A percentile compares a stretch with the other conserved stretches of the same genome.
These are phyloP conservation scores for Colletotrichum zoysiae DNA, from an alignment of 2,329 filamentous ascomycete genomes.

Conservation along the genomic window DNA sequence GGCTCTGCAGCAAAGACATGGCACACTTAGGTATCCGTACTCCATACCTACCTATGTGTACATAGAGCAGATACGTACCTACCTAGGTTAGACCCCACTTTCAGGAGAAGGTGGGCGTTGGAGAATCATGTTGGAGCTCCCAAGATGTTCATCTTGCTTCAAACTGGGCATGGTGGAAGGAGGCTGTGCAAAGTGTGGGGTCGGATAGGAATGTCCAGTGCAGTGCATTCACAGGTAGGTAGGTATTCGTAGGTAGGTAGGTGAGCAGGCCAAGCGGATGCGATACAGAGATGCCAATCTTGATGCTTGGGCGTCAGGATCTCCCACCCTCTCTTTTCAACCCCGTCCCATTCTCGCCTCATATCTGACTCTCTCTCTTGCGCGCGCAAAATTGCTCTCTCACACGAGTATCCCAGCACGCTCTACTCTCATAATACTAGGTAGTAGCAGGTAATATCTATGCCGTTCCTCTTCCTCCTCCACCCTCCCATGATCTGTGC, in stretches of 20 bases:
- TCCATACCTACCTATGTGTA: too few relatives aligned
- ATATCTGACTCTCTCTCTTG: not conserved
- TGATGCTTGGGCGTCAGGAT: conserved; percentile 14
- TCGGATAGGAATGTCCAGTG: conserved; percentile 36
- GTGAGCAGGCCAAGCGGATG: conserved; percentile 22
- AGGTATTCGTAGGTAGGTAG: not conserved
- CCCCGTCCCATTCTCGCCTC: not conserved
- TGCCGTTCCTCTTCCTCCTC: not conserved
- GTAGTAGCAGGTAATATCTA: too few relatives aligned
- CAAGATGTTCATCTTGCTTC: conserved; percentile 42
- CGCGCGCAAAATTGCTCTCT: not conserved
- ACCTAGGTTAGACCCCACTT: conserved; percentile 20
- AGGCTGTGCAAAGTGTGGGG: conserved; percentile 43
- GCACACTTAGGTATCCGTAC: too few relatives aligned
- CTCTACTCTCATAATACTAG: not conserved
- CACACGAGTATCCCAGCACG: conserved; percentile 4
- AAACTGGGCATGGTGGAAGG: conserved; percentile 40
- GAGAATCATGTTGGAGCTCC: conserved; percentile 39
- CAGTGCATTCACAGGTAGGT: conserved; percentile 25
- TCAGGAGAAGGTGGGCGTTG: conserved; percentile 40
- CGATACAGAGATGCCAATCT: conserved; percentile 29
- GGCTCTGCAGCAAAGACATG: conserved; percentile 26
- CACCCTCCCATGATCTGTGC: not conserved
- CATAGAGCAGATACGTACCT: too few relatives aligned
- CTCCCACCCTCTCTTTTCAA: not conserved